Evolutionary conservation across 1,139 yeast species (phyloP).

Genomic region (Yamadazyma mexicana): DNA sequence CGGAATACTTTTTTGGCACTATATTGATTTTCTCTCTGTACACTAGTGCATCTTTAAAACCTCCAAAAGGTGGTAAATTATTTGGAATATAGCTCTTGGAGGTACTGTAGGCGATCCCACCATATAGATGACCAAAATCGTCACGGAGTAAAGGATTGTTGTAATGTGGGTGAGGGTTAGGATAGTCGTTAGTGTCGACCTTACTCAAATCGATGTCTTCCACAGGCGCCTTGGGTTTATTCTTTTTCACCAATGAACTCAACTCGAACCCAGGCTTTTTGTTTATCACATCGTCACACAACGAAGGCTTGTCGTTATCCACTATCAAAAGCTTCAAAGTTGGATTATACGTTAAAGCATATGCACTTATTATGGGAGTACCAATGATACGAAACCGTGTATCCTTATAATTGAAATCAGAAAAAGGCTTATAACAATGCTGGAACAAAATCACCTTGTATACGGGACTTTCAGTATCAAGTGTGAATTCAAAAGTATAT

Average conservation of each 20-base stretch:
- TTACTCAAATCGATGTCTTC: constrained; percentile 8
- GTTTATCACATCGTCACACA: constrained; percentile 37
- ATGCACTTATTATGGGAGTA: constrained; percentile 32
- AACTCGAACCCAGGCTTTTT: constrained; percentile 30
- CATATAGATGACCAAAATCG: constrained; percentile 7
- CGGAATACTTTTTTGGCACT: constrained; percentile 37
- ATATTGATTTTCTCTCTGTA: constrained; percentile 19
- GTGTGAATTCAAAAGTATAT: constrained; percentile 29
- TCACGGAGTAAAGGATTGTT: constrained; percentile 22
- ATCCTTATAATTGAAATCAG: constrained; percentile 38
- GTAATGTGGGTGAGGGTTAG: constrained; percentile 35
- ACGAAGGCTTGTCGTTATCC: constrained; percentile 36
- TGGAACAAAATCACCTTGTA: constrained; percentile 35
- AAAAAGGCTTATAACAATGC: constrained; percentile 38
- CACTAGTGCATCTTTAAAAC: constrained; percentile 30
- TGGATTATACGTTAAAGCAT: constrained; percentile 33
- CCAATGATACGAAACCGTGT: constrained; percentile 45
- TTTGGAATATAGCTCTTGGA: constrained; percentile 27
- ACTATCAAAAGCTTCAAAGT: constrained; percentile 34
- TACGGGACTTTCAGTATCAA: constrained; percentile 11
- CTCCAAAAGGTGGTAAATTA: constrained; percentile 44
- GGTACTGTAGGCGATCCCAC: constrained; percentile 9
- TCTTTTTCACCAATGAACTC: constrained; percentile 23
- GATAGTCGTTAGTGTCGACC: constrained; percentile 16
- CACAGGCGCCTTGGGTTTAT: constrained; percentile 6